Evolutionary conservation across 208 protist genomes (phyloP).

Genomic region (Acanthamoeba culbertsoni): DNA sequence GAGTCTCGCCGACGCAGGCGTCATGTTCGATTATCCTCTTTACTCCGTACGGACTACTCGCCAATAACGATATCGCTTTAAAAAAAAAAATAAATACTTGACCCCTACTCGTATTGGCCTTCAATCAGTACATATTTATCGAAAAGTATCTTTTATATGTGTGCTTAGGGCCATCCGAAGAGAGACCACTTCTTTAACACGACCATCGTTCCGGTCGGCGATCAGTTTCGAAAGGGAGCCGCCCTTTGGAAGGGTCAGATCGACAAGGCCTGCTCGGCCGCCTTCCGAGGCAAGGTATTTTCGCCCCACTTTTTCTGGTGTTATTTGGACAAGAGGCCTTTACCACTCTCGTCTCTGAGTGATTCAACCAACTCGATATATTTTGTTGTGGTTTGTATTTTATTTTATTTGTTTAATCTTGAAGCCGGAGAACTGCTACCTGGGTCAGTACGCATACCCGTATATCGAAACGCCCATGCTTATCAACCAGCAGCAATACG

Average conservation of each 20-base stretch:
- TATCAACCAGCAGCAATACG: slow-evolving; percentile 7
- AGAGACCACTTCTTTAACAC: not conserved
- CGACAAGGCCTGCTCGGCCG: not conserved
- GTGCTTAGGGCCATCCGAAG: not conserved
- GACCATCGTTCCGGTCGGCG: not conserved
- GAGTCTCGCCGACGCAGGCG: not conserved
- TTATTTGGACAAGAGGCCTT: too few species aligned
- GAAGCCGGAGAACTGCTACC: slow-evolving; percentile 13
- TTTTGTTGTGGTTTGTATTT: too few species aligned
- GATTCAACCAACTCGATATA: not conserved
- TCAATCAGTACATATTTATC: too few species aligned
- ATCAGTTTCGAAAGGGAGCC: not conserved
- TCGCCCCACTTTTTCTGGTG: too few species aligned
- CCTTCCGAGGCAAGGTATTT: not conserved
- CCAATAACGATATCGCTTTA: too few species aligned
- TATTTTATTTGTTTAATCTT: not conserved
- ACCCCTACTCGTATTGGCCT: too few species aligned
- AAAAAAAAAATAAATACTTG: too few species aligned
- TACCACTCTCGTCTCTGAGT: not conserved
- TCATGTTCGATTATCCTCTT: slow-evolving; percentile 25
- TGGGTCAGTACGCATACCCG: slow-evolving; percentile 5
- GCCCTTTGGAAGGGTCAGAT: not conserved
- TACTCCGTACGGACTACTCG: not conserved
- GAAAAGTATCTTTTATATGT: not conserved
- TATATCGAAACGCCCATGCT: not conserved